These are phyloP conservation scores for Sarocladium oryzae DNA, from an alignment of 2,329 filamentous ascomycete species.

Conservation along the genomic window DNA sequence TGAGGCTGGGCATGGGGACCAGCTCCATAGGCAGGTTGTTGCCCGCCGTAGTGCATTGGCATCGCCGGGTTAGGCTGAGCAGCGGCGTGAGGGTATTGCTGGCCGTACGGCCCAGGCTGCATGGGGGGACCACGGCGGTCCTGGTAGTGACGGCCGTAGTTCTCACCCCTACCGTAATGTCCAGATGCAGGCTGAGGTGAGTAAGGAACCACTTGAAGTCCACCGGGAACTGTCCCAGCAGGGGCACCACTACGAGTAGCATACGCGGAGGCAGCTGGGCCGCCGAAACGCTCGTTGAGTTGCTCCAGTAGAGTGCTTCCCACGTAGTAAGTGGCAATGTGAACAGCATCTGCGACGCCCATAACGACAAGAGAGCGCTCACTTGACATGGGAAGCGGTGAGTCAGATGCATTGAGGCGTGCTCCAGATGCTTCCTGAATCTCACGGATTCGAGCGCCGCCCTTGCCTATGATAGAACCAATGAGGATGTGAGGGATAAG, in stretches of 20 bases:
- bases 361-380: conserved; percentile 97
- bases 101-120: conserved; percentile 63
- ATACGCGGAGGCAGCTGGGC: conserved; percentile 94
- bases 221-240: conserved; percentile 87
- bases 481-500: conserved; percentile 96
- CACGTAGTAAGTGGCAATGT: conserved; percentile 98
- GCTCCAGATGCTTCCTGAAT: conserved; percentile 98
- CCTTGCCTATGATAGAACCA: conserved; percentile 97
- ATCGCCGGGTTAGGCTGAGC: conserved; percentile 58
- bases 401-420: conserved; percentile 91
- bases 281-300: conserved; percentile 91
- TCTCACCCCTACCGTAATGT: conserved; percentile 86
- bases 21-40: conserved; percentile 58
- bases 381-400: conserved; percentile 87
- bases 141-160: conserved; percentile 63
- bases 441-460: conserved; percentile 89
- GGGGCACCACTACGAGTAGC: conserved; percentile 91
- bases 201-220: conserved; percentile 99
- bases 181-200: conserved; percentile 88
- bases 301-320: conserved; percentile 97
- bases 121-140: conserved; percentile 67
- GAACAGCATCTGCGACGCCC: conserved; percentile 94
- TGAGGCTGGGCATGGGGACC: conserved; percentile 66
- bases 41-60: conserved; percentile 71
- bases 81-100: conserved; percentile 60